Evolutionary conservation across 352 stramenopile genomes (phyloP).

Genomic region (Blastocystis sp.): DNA sequence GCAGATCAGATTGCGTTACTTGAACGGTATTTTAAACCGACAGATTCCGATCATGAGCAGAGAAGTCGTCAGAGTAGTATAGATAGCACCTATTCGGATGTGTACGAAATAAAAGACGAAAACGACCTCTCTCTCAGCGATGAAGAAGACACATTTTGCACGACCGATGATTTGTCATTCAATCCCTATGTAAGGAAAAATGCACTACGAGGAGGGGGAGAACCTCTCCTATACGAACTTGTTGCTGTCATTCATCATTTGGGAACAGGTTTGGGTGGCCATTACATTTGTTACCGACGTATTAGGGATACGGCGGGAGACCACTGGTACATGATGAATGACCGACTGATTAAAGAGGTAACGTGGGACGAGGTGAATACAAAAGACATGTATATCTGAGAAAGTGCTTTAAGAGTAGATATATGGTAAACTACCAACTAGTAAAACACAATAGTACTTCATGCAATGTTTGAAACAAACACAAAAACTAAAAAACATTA

Average conservation of each 20-base stretch:
- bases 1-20: background rate
- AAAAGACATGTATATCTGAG: background rate
- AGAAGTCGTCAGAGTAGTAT: slow-evolving; percentile 2
- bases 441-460: background rate
- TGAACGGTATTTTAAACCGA: background rate
- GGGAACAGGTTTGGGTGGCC: slow-evolving; percentile 14
- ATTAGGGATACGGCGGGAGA: background rate
- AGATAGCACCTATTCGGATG: background rate
- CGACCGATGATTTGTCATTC: background rate
- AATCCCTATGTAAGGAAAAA: slow-evolving; percentile 1
- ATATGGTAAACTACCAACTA: slow-evolving; percentile 30
- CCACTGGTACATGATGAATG: slow-evolving; percentile 61
- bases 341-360: slow-evolving; percentile 24
- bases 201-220: background rate
- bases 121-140: background rate
- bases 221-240: background rate
- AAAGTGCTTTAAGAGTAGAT: background rate
- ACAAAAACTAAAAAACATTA: background rate
- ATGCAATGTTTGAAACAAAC: background rate
- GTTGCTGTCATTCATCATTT: slow-evolving; percentile 38
- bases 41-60: background rate
- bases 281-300: slow-evolving; percentile 40
- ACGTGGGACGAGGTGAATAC: slow-evolving; percentile 22
- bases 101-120: slow-evolving; percentile 33
- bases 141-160: background rate